phyloP scores from a whole-genome alignment of 768 basidiomycete genomes.

The Lenzites betulinus region DNA sequence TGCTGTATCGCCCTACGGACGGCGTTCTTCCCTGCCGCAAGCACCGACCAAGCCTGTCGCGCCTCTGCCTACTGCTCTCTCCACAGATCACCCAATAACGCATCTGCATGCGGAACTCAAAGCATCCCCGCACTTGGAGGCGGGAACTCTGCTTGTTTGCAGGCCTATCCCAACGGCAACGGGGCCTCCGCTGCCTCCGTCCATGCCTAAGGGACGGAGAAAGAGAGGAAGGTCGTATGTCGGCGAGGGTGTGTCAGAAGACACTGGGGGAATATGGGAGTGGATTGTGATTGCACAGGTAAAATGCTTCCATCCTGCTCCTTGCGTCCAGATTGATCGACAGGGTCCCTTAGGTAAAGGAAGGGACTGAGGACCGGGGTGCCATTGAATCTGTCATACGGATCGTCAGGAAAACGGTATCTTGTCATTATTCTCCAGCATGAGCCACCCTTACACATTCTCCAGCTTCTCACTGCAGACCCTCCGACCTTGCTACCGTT shows the following conservation, averaged over 20 bases:
- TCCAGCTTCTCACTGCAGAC: constrained; percentile 56
- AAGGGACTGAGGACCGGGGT: constrained; percentile 80
- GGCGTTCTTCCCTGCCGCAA: constrained; percentile 24
- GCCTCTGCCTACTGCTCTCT: constrained; percentile 54
- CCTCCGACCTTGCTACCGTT: constrained; percentile 64
- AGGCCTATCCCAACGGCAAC: constrained; percentile 50
- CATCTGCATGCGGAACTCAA: constrained; percentile 56
- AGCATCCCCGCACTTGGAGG: constrained; percentile 70
- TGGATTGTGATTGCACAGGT: constrained; percentile 81
- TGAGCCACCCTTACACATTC: too few relatives aligned
- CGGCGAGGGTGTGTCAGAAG: constrained; percentile 56
- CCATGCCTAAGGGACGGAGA: constrained; percentile 60
- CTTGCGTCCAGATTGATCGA: not conserved
- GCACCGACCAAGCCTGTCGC: constrained; percentile 30
- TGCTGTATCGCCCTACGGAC: constrained; percentile 3
- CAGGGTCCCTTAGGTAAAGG: constrained; percentile 65
- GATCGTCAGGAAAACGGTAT: constrained; percentile 58
- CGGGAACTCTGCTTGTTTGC: constrained; percentile 53
- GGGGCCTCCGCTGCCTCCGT: constrained; percentile 62
- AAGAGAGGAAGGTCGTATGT: constrained; percentile 67
- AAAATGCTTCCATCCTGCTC: constrained; percentile 5
- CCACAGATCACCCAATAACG: constrained; percentile 47
- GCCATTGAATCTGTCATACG: constrained; percentile 76
- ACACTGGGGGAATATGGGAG: constrained; percentile 66
- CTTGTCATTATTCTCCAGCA: not conserved